Evolutionary conservation across 495 filamentous ascomycete genomes (phyloP).

Genomic region (Penicillium bialowiezense): DNA sequence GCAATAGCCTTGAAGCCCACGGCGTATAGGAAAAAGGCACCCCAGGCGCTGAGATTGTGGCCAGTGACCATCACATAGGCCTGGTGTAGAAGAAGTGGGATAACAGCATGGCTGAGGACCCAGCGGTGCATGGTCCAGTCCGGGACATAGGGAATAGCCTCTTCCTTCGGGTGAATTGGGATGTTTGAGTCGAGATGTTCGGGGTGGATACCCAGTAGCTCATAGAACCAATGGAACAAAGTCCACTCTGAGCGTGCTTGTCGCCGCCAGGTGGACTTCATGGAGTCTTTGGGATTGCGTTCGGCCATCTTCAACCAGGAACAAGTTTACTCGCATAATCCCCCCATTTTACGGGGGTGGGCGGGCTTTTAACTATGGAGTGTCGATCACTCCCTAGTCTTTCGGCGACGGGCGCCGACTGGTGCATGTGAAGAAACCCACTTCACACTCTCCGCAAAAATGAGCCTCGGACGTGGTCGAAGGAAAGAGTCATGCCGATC

Average conservation of each 20-base stretch:
- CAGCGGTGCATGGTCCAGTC: slow-evolving; percentile 34
- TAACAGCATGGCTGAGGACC: slow-evolving; percentile 25
- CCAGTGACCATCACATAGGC: slow-evolving; percentile 29
- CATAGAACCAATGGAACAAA: slow-evolving; percentile 33
- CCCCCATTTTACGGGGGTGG: neutral
- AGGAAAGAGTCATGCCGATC: too few species aligned
- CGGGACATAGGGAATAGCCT: slow-evolving; percentile 26
- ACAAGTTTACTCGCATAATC: too few species aligned
- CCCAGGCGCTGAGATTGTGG: slow-evolving; percentile 22
- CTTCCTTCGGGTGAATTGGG: slow-evolving; percentile 25
- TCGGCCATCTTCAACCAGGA: slow-evolving; percentile 10
- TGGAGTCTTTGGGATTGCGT: slow-evolving; percentile 32
- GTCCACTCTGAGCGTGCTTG: slow-evolving; percentile 28
- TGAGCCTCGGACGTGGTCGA: slow-evolving; percentile 25
- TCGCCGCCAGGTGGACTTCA: slow-evolving; percentile 37
- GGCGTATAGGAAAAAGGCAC: slow-evolving; percentile 27
- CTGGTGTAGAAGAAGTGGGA: slow-evolving; percentile 29
- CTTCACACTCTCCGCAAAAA: slow-evolving; percentile 17
- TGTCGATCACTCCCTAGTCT: slow-evolving; percentile 11
- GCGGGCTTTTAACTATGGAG: slow-evolving; percentile 12
- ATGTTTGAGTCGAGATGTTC: slow-evolving; percentile 25
- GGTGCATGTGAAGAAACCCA: slow-evolving; percentile 23
- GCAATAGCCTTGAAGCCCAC: slow-evolving; percentile 28
- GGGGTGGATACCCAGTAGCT: slow-evolving; percentile 28
- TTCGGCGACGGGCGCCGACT: slow-evolving; percentile 9